Percentiles rank a stretch among this genome's conserved stretches.
phyloP scores from a whole-genome alignment of 176 grass and related monocot genomes.

The Oryza glaberrima region DNA sequence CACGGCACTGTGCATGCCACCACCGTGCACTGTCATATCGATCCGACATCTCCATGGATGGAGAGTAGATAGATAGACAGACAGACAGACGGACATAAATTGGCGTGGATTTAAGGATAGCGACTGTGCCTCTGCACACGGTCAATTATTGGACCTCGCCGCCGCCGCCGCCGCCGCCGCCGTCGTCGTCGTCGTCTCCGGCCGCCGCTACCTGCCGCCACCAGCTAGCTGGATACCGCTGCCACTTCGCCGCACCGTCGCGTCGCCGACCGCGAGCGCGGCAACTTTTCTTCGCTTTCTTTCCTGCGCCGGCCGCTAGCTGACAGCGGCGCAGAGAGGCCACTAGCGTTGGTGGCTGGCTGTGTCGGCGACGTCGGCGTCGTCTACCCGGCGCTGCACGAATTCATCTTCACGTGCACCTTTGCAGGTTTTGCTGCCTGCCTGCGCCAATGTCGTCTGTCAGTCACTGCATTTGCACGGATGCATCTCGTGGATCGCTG shows the following conservation, averaged over 20 bases:
- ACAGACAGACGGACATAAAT: not conserved
- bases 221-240: too few species aligned
- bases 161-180: too few species aligned
- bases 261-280: not conserved
- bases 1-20: too few species aligned
- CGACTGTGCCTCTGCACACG: not conserved
- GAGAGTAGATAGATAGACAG: not conserved
- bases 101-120: constrained; percentile 36
- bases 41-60: not conserved
- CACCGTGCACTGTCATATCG: too few species aligned
- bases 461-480: not conserved
- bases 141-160: not conserved
- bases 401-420: constrained; percentile 55
- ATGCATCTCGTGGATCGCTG: not conserved
- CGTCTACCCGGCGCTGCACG: constrained; percentile 11
- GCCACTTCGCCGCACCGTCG: too few species aligned
- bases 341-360: constrained; percentile 3
- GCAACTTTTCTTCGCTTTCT: constrained; percentile 29
- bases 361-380: not conserved
- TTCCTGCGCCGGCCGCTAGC: not conserved
- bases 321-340: not conserved
- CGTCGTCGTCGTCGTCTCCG: not conserved
- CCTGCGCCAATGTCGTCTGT: not conserved
- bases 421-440: constrained; percentile 25
- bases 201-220: not conserved